Evolutionary conservation across 768 basidiomycete species (phyloP), one percentile per base, ranked within the genome.

Genomic region (Termitomyces sp.): DNA sequence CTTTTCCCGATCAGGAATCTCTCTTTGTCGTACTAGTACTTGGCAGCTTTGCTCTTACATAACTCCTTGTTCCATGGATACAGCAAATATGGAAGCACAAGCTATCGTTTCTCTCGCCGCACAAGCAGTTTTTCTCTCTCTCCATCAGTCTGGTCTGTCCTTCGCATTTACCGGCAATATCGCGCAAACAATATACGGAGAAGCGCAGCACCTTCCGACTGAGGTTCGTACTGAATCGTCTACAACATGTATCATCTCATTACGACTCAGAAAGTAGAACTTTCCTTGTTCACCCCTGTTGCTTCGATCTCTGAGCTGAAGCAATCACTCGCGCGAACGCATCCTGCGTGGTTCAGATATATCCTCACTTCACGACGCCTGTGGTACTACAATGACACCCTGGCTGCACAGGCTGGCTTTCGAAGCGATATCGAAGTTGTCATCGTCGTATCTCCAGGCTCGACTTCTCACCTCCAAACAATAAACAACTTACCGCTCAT

Each of bases 401-500:
- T 49, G 4, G 27, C 49, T 2, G 42, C 36, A 18, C 50, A 47
- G 34, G n/a, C 46, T 8, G 30, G 42, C 4, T 43, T 26, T 14
- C 50, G 33, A 14, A 40, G 48, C 7, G 27, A 53, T 9, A 49
- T 61, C 13, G 60, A 61, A 6, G 33, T 61, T 12, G 43, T 55
- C n/a, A 26, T 61, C 36, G 9, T 27, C 18, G 18, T 20, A 10
- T 20, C 56, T 9, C 20, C 39, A 0, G 42, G 26, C 16, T 40
- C 20, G 3, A 22, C 30, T 6, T 20, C 52, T 10, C 20, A 40
- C 33, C 16, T 58, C 9, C 10, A 13, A 16, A 53, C 16, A 3
- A 48, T 58, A 39, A 46, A 64, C 20, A 50, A 36, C 20, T 16
- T 58, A 6, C 62, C 62, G 3, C 5, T 61, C 5, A 48, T 59